These are phyloP conservation scores for Pisolithus marmoratus DNA, from an alignment of 768 basidiomycete species.

Conservation along the genomic window DNA sequence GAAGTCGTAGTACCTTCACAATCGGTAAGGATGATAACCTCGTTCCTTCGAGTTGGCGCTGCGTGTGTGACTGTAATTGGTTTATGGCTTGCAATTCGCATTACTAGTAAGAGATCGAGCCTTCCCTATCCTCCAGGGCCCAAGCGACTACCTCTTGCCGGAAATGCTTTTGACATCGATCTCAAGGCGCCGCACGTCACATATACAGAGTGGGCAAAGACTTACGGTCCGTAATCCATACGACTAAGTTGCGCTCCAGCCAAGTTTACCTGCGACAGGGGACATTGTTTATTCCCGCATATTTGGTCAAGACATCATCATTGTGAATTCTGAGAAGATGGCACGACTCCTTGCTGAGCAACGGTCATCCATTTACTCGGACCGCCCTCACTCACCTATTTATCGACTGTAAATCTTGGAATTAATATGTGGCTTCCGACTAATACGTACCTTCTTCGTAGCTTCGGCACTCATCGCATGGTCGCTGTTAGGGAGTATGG, in stretches of 20 bases:
- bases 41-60: too few relatives aligned
- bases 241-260: not conserved
- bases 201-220: constrained; percentile 16
- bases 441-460: not conserved
- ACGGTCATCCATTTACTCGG: constrained; percentile 3
- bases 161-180: constrained; percentile 11
- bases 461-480: constrained; percentile 6
- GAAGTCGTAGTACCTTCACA: too few relatives aligned
- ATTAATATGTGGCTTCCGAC: not conserved
- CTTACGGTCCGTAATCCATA: constrained; percentile 7
- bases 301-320: not conserved
- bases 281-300: not conserved
- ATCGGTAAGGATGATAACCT: too few relatives aligned
- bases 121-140: constrained; percentile 13
- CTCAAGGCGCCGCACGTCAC: constrained; percentile 6
- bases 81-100: too few relatives aligned
- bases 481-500: constrained; percentile 9
- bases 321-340: constrained; percentile 2
- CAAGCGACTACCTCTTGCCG: constrained; percentile 5
- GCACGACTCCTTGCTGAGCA: constrained; percentile 2
- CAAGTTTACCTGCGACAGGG: not conserved
- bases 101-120: too few relatives aligned
- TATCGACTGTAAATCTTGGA: not conserved
- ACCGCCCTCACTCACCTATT: not conserved
- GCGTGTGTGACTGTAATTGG: too few relatives aligned